These are phyloP conservation scores for Jamesozyma spencerorum DNA, from an alignment of 805 yeast species.

Conservation along the genomic window DNA sequence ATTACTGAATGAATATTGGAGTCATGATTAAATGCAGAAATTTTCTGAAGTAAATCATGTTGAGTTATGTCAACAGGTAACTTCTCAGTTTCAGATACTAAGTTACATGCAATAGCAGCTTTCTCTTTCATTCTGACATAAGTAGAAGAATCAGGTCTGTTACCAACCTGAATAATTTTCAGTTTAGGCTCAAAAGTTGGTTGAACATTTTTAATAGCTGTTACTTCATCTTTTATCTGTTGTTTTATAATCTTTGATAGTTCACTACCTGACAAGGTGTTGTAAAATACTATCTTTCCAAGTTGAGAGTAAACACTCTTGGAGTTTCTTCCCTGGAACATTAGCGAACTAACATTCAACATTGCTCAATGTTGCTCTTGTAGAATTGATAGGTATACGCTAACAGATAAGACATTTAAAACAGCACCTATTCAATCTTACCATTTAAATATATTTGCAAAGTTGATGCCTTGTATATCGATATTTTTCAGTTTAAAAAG, in stretches of 20 bases:
- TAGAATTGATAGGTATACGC: too few species aligned
- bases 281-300: constrained; percentile 10
- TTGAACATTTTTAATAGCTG: constrained; percentile 29
- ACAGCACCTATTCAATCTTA: too few species aligned
- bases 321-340: not conserved
- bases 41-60: constrained; percentile 43
- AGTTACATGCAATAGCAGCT: constrained; percentile 65
- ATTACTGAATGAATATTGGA: constrained; percentile 58
- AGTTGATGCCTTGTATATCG: too few species aligned
- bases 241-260: constrained; percentile 38
- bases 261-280: constrained; percentile 39
- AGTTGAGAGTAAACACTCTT: not conserved
- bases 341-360: not conserved
- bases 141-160: constrained; percentile 69
- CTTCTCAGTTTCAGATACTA: constrained; percentile 50
- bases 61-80: constrained; percentile 51
- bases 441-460: too few species aligned
- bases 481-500: too few species aligned
- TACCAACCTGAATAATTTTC: constrained; percentile 69
- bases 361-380: too few species aligned
- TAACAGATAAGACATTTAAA: too few species aligned
- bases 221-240: constrained; percentile 34
- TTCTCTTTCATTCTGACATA: constrained; percentile 73
- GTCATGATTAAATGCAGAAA: constrained; percentile 50
- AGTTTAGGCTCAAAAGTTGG: constrained; percentile 56